Evolutionary conservation across 345 rosid genomes (phyloP).

Genomic region (Citropsis articulata): DNA sequence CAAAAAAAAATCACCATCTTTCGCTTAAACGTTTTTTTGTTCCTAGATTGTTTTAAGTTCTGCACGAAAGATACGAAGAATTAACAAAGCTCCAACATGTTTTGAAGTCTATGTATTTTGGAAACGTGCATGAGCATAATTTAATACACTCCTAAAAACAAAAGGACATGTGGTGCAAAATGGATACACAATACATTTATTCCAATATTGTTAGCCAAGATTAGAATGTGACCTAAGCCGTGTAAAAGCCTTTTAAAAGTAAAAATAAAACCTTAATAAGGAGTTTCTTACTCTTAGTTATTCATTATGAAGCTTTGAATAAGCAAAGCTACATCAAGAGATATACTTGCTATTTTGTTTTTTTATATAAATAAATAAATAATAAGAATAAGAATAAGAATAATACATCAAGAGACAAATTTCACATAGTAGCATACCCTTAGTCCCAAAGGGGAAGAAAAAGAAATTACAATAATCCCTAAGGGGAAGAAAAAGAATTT

Average conservation of each 20-base stretch:
- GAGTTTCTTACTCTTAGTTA: neutral
- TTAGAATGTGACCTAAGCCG: neutral
- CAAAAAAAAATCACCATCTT: neutral
- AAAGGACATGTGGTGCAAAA: neutral
- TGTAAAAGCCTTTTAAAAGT: neutral
- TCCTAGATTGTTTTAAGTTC: neutral
- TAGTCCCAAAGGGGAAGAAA: neutral
- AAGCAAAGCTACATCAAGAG: neutral
- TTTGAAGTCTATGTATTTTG: neutral
- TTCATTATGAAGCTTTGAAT: neutral
- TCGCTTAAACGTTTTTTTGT: neutral
- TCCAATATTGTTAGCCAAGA: neutral
- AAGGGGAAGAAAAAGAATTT: neutral
- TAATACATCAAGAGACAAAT: neutral
- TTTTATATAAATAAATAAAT: no score
- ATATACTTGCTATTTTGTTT: neutral
- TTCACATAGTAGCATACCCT: neutral
- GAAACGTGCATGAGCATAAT: neutral
- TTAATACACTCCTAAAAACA: neutral
- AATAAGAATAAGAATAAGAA: no score
- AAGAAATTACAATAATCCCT: neutral
- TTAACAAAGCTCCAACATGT: no score
- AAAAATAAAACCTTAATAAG: neutral
- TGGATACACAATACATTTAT: neutral
- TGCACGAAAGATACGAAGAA: neutral